These are phyloP conservation scores for Brassica incana DNA, from an alignment of 345 rosid genomes.

Conservation along the genomic window DNA sequence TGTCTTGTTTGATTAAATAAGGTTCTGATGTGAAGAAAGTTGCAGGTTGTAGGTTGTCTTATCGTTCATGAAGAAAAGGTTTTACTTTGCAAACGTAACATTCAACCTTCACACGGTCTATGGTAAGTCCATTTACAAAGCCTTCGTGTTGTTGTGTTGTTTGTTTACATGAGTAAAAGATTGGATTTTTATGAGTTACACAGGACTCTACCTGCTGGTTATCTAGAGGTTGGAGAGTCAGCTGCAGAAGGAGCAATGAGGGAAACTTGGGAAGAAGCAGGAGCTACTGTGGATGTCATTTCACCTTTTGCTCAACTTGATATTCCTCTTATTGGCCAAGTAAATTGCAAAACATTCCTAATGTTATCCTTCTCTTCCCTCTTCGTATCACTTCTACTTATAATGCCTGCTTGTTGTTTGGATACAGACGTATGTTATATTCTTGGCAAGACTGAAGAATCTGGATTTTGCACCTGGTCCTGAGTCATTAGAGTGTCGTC, in stretches of 20 bases:
- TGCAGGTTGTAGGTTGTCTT: slow-evolving; percentile 95
- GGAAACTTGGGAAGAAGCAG: slow-evolving; percentile 98
- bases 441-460: slow-evolving; percentile 86
- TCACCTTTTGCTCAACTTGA: slow-evolving; percentile 92
- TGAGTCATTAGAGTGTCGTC: slow-evolving; percentile 84
- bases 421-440: slow-evolving; percentile 85
- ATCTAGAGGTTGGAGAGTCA: slow-evolving; percentile 95
- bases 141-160: not conserved
- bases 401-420: slow-evolving; percentile 30
- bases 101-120: slow-evolving; percentile 89
- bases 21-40: slow-evolving; percentile 6
- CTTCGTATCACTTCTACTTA: not conserved
- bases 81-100: slow-evolving; percentile 94
- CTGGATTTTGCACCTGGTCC: slow-evolving; percentile 85
- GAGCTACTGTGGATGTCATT: slow-evolving; percentile 83
- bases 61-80: slow-evolving; percentile 81
- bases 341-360: slow-evolving; percentile 21
- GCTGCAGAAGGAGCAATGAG: slow-evolving; percentile 92
- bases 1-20: not conserved
- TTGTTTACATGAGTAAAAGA: not conserved
- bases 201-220: slow-evolving; percentile 99
- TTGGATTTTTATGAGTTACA: not conserved
- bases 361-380: slow-evolving; percentile 7
- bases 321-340: slow-evolving; percentile 94
- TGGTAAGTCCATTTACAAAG: slow-evolving; percentile 37